Conservation (phyloP, 495 filamentous ascomycete genomes). For the Neurospora africana region DNA sequence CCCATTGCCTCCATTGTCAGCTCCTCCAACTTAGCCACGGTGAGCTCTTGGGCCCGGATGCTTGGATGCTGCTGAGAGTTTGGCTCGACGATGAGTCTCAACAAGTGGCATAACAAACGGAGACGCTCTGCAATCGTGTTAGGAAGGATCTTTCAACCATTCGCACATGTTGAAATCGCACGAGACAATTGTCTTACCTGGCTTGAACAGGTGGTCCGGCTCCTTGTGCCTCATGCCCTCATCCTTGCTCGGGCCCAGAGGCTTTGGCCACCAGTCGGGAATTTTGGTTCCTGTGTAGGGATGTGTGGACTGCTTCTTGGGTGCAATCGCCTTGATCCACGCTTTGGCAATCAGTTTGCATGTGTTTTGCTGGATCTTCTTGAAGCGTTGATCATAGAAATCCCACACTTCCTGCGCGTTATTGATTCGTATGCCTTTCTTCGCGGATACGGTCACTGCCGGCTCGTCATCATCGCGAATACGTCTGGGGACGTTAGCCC, state of each 20-base stretch:
- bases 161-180: background rate
- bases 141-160: background rate
- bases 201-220: slow-evolving; percentile 73
- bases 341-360: slow-evolving; percentile 67
- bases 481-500: slow-evolving; percentile 18
- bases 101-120: slow-evolving; percentile 50
- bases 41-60: slow-evolving; percentile 28
- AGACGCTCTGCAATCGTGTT: slow-evolving; percentile 43
- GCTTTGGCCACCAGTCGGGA: slow-evolving; percentile 76
- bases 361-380: slow-evolving; percentile 59
- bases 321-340: slow-evolving; percentile 73
- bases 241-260: slow-evolving; percentile 29
- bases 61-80: slow-evolving; percentile 25
- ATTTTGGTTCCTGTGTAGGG: slow-evolving; percentile 66
- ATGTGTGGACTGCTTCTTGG: slow-evolving; percentile 73
- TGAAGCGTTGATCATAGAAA: slow-evolving; percentile 56
- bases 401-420: slow-evolving; percentile 45
- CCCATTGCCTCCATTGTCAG: slow-evolving; percentile 35
- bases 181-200: slow-evolving; percentile 38
- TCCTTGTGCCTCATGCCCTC: slow-evolving; percentile 56
- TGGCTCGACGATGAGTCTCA: slow-evolving; percentile 45
- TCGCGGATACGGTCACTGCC: slow-evolving; percentile 10
- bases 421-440: slow-evolving; percentile 41
- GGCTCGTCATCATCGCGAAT: slow-evolving; percentile 20
- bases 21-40: slow-evolving; percentile 36